These are phyloP conservation scores for Porpolomopsis calyptriformis DNA, from an alignment of 768 basidiomycete genomes.

Conservation along the genomic window DNA sequence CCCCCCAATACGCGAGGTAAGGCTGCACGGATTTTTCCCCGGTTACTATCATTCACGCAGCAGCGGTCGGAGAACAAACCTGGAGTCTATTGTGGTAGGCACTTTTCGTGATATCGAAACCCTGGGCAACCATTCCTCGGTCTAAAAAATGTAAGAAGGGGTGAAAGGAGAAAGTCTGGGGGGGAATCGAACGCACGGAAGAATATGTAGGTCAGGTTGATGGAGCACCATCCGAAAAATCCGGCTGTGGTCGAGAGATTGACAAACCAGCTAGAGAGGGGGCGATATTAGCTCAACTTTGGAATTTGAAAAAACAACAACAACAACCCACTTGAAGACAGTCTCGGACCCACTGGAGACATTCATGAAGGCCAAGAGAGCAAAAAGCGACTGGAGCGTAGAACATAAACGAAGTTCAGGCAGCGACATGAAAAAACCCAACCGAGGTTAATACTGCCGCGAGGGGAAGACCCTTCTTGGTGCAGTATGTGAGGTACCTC, in stretches of 20 bases:
- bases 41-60: too few relatives aligned
- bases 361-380: slow-evolving; percentile 53
- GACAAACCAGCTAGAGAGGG: slow-evolving; percentile 31
- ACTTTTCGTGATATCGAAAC: slow-evolving; percentile 41
- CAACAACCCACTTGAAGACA: slow-evolving; percentile 40
- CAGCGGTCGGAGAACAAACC: slow-evolving; percentile 8
- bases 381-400: slow-evolving; percentile 28
- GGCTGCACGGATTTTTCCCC: slow-evolving; percentile 19
- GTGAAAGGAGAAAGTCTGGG: background rate
- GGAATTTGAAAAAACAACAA: background rate
- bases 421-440: slow-evolving; percentile 10
- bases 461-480: slow-evolving; percentile 39
- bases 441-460: slow-evolving; percentile 27
- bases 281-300: background rate
- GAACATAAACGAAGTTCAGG: background rate
- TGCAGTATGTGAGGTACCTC: slow-evolving; percentile 32
- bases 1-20: slow-evolving; percentile 45
- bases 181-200: slow-evolving; percentile 40
- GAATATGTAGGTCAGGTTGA: slow-evolving; percentile 62
- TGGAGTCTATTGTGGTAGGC: slow-evolving; percentile 43
- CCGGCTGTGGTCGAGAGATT: slow-evolving; percentile 58
- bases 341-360: slow-evolving; percentile 43
- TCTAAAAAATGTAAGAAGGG: slow-evolving; percentile 19
- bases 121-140: slow-evolving; percentile 43
- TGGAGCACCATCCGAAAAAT: slow-evolving; percentile 56